Evolutionary conservation across 192 early-diverging fungal genomes (phyloP).

Genomic region (Spizellomyces sp.): DNA sequence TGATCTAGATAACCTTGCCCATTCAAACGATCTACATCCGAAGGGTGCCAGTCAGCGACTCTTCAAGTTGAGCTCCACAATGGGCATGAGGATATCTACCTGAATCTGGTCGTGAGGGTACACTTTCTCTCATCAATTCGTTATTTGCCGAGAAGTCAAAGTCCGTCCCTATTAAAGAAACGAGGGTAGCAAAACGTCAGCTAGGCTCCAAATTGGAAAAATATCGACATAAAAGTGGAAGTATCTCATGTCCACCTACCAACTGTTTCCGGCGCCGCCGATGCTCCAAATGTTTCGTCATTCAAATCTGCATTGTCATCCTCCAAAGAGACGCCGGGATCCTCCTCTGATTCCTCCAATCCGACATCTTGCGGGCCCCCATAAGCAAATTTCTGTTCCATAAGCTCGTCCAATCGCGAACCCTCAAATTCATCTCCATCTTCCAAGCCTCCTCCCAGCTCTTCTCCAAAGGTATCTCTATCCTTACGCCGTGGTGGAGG

Average conservation of each 20-base stretch:
- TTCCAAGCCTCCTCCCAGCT: constrained; percentile 14
- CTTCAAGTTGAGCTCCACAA: neutral
- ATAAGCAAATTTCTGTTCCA: constrained; percentile 47
- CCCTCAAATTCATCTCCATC: constrained; percentile 12
- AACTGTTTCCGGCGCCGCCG: constrained; percentile 16
- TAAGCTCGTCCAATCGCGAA: constrained; percentile 43
- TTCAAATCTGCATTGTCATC: constrained; percentile 52
- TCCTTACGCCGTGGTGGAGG: neutral
- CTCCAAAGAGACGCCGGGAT: constrained; percentile 25
- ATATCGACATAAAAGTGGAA: no score
- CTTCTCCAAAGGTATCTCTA: constrained; percentile 20
- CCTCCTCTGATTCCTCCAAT: constrained; percentile 16
- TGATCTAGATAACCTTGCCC: neutral
- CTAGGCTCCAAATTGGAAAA: no score
- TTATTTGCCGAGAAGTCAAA: constrained; percentile 45
- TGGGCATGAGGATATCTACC: neutral
- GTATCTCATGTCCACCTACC: neutral
- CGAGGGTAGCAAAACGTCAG: neutral
- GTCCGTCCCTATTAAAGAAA: constrained; percentile 32
- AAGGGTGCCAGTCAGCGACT: no score
- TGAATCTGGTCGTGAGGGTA: neutral
- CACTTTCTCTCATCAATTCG: constrained; percentile 1
- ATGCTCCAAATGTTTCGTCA: constrained; percentile 55
- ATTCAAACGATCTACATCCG: neutral
- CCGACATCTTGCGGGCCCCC: constrained; percentile 29